phyloP scores from a whole-genome alignment of 306 rosid genomes.

The Acacia crassicarpa region DNA sequence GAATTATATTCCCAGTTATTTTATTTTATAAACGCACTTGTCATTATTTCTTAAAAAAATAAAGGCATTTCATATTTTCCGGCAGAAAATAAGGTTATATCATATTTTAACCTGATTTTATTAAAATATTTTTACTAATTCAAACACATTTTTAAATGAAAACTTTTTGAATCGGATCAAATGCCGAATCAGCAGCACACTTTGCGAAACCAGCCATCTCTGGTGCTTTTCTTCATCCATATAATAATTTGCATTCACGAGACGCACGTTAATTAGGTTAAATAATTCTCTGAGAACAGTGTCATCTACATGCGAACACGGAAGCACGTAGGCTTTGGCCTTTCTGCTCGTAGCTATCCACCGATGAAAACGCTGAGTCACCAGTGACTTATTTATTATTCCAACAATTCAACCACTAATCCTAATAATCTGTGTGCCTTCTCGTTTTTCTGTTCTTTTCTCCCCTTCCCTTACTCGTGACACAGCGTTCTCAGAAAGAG shows the following conservation, averaged over 20 bases:
- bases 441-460: background rate
- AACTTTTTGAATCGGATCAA: too few species aligned
- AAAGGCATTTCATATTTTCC: too few species aligned
- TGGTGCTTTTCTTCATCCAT: too few species aligned
- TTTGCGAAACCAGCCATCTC: too few species aligned
- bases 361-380: slow-evolving; percentile 29
- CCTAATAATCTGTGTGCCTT: background rate
- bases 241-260: too few species aligned
- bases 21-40: too few species aligned
- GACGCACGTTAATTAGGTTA: background rate
- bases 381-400: background rate
- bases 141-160: too few species aligned
- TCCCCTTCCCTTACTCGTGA: background rate
- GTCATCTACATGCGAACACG: slow-evolving; percentile 28
- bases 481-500: slow-evolving; percentile 16
- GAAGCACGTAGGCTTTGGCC: slow-evolving; percentile 4
- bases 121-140: background rate
- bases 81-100: too few species aligned
- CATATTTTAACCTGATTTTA: too few species aligned
- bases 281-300: background rate
- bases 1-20: too few species aligned
- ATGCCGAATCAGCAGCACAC: too few species aligned
- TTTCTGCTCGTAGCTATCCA: background rate
- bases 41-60: too few species aligned
- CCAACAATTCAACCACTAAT: background rate